Evolutionary conservation across 2,329 filamentous ascomycete species (phyloP).

Genomic region (Diaporthe sp.): DNA sequence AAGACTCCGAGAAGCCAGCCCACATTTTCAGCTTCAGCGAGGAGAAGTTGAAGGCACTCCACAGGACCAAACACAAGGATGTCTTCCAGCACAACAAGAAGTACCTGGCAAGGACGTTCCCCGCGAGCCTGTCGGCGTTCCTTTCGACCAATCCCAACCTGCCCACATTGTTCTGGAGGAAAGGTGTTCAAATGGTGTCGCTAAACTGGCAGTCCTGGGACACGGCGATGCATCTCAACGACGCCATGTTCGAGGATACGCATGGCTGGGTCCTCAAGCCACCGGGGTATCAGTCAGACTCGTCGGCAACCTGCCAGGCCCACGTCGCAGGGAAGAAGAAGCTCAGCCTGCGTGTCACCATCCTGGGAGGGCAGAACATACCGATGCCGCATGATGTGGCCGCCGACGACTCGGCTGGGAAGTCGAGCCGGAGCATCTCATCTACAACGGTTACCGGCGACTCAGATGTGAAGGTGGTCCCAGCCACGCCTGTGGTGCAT

Average conservation of each 20-base stretch:
- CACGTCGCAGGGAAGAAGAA: conserved; percentile 63
- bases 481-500: conserved; percentile 58
- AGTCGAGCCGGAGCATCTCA: conserved; percentile 48
- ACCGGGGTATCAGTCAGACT: conserved; percentile 72
- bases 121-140: conserved; percentile 77
- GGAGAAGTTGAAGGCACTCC: conserved; percentile 74
- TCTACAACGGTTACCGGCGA: conserved; percentile 43
- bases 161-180: conserved; percentile 90
- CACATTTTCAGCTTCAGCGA: conserved; percentile 93
- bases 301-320: conserved; percentile 54
- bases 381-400: conserved; percentile 62
- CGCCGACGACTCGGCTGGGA: conserved; percentile 48
- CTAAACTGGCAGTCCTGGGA: conserved; percentile 98
- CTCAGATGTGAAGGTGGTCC: conserved; percentile 43
- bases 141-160: conserved; percentile 91
- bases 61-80: conserved; percentile 75
- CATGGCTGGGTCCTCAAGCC: conserved; percentile 91
- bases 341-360: conserved; percentile 77
- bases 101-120: conserved; percentile 93
- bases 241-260: conserved; percentile 94
- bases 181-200: conserved; percentile 98
- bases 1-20: conserved; percentile 68
- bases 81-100: conserved; percentile 90
- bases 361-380: conserved; percentile 83
- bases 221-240: conserved; percentile 94